A percentile compares a stretch with the other conserved stretches of the same genome.
These are phyloP conservation scores for Psophocarpus tetragonolobus DNA, from an alignment of 306 rosid genomes.

Conservation along the genomic window DNA sequence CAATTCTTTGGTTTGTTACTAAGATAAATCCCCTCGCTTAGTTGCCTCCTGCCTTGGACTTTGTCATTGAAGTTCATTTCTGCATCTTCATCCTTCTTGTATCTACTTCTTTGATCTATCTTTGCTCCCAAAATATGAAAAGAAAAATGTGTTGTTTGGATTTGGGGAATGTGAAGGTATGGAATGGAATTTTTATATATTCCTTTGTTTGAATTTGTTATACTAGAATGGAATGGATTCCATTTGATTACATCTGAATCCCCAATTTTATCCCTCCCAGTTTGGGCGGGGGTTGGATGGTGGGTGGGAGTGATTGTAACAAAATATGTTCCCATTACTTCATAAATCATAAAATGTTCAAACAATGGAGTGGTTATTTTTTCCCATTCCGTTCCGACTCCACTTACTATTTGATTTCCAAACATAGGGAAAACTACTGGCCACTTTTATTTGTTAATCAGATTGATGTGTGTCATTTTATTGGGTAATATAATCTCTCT, in stretches of 20 bases:
- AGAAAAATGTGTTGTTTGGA: background rate
- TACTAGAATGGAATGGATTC: background rate
- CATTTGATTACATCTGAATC: background rate
- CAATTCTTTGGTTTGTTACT: background rate
- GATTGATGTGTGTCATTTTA: background rate
- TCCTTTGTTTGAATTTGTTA: background rate
- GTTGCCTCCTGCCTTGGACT: background rate
- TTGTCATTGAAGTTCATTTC: background rate
- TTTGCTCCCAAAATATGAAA: background rate
- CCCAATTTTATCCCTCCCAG: background rate
- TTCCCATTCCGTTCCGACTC: background rate
- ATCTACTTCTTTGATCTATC: constrained; percentile 17
- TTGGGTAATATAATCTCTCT: constrained; percentile 35
- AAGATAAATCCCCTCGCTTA: constrained; percentile 1
- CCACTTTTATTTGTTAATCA: constrained; percentile 8
- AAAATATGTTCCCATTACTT: background rate
- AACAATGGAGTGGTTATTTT: background rate
- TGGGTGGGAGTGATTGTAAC: background rate
- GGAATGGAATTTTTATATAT: background rate
- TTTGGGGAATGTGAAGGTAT: background rate
- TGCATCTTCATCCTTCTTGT: background rate
- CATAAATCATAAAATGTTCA: background rate
- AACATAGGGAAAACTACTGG: background rate
- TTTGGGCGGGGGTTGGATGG: background rate
- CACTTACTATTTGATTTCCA: background rate